Evolutionary conservation across 306 rosid species (phyloP), one percentile per base, ranked within the genome.

Genomic region (Canavalia gladiata): DNA sequence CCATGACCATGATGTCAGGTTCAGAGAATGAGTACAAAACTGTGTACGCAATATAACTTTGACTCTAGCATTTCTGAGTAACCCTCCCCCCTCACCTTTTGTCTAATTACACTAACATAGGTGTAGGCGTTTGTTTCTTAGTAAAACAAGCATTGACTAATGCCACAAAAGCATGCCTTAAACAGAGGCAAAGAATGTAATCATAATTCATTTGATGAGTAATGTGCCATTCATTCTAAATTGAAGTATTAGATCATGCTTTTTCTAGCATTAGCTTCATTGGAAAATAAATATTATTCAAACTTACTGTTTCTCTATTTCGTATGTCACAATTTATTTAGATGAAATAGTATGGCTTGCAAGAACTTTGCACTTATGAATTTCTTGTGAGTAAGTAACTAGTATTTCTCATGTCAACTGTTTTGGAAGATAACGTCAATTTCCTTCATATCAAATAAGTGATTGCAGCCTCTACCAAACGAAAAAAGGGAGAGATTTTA

Each of bases 31-130:
- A 92, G 82, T 86, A 78, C 37, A 87, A 79, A 83, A 81, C 91
- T 18, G 94, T 93, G 77, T 93, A 89, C 30, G 97, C 97, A 50
- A 79, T 93, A 83, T 93, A 78, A 90, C n/a, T 72, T 34, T 18
- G 13, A 64, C 35, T 82, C 59, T 37, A 58, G 60, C 47, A 35
- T 71, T 77, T 67, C 67, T 9, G 52, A 31, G 50, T 13, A 7
- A 6, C 45, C 28, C 29, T 66, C 29, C 13, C n/a, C 42, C n/a
- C 42, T 2, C 13, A 10, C 42, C n/a, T 29, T 2, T 34, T 46
- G 47, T 54, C 63, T 13, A 65, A 66, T 52, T 49, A 69, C 7
- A 56, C 50, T 80, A 62, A 76, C 82, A 57, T 71, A 29, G 51
- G 11, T 64, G 42, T 43, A 50, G 78, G 60, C 4, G 35, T 75